These are phyloP conservation scores for Exserohilum turcica DNA, from an alignment of 2,329 filamentous ascomycete genomes.

Conservation along the genomic window DNA sequence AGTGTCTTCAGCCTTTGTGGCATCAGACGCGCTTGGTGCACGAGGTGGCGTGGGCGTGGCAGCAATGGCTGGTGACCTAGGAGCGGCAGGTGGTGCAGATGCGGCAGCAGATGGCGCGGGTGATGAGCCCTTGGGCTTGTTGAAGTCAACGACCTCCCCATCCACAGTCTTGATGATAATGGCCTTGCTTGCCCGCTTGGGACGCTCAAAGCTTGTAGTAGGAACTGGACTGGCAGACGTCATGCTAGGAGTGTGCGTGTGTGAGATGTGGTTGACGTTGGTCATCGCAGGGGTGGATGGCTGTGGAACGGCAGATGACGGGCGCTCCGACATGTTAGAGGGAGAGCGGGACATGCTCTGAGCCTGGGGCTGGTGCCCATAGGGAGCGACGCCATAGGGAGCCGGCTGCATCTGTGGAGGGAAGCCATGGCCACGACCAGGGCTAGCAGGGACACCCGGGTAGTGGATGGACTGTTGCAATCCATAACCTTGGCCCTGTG, in stretches of 20 bases:
- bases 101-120: conserved; percentile 47
- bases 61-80: conserved; percentile 67
- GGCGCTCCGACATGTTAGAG: conserved; percentile 60
- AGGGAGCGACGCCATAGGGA: conserved; percentile 58
- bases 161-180: conserved; percentile 84
- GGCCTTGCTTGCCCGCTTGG: conserved; percentile 69
- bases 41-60: conserved; percentile 72
- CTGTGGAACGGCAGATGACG: conserved; percentile 65
- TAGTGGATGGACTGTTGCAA: conserved; percentile 53
- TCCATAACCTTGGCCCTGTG: conserved; percentile 59
- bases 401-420: conserved; percentile 51
- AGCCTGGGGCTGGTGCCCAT: conserved; percentile 62
- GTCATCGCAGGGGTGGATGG: conserved; percentile 59
- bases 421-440: conserved; percentile 52
- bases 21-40: conserved; percentile 64
- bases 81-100: conserved; percentile 54
- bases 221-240: conserved; percentile 64
- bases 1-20: conserved; percentile 70
- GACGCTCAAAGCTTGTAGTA: conserved; percentile 67
- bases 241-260: conserved; percentile 62
- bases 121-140: conserved; percentile 51
- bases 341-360: conserved; percentile 70
- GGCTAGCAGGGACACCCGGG: conserved; percentile 51
- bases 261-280: conserved; percentile 50
- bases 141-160: conserved; percentile 74